Percentiles rank a stretch among this genome's conserved stretches.
phyloP scores from a whole-genome alignment of 306 rosid genomes.

The Dryas alaskensis region DNA sequence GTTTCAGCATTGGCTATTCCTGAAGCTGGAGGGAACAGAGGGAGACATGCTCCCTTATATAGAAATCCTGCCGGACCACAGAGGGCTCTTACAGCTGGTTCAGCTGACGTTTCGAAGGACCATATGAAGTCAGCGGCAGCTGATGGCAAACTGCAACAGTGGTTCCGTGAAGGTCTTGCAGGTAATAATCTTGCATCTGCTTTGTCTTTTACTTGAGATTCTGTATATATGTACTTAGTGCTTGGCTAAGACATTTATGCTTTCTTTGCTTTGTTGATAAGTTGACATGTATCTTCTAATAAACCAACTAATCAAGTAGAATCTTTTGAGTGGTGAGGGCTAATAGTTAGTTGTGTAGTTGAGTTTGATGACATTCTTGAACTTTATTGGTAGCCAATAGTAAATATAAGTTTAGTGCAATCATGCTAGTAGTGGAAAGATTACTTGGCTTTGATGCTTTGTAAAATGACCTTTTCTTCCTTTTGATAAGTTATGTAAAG shows the following conservation, averaged over 20 bases:
- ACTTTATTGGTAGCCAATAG: background rate
- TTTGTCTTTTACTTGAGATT: conserved; percentile 7
- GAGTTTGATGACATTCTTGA: background rate
- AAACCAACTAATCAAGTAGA: background rate
- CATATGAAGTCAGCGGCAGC: conserved; percentile 55
- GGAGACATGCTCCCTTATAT: conserved; percentile 53
- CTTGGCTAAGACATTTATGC: background rate
- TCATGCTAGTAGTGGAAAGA: background rate
- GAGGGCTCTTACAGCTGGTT: conserved; percentile 66
- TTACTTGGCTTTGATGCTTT: background rate
- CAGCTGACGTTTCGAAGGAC: conserved; percentile 52
- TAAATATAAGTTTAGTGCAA: background rate
- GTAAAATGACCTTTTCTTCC: background rate
- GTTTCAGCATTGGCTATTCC: conserved; percentile 76
- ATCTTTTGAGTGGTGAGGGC: background rate
- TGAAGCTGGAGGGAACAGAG: conserved; percentile 57
- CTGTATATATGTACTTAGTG: conserved; percentile 4
- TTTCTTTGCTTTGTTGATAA: background rate
- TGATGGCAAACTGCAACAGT: conserved; percentile 89
- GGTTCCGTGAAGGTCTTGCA: conserved; percentile 98
- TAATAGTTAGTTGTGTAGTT: conserved; percentile 4
- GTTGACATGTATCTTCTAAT: background rate
- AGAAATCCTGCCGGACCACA: conserved; percentile 48
- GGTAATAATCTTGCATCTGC: conserved; percentile 40
- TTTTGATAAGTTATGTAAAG: background rate